Conservation (phyloP, 169 alveolate genomes). For the Plasmodium inui region DNA sequence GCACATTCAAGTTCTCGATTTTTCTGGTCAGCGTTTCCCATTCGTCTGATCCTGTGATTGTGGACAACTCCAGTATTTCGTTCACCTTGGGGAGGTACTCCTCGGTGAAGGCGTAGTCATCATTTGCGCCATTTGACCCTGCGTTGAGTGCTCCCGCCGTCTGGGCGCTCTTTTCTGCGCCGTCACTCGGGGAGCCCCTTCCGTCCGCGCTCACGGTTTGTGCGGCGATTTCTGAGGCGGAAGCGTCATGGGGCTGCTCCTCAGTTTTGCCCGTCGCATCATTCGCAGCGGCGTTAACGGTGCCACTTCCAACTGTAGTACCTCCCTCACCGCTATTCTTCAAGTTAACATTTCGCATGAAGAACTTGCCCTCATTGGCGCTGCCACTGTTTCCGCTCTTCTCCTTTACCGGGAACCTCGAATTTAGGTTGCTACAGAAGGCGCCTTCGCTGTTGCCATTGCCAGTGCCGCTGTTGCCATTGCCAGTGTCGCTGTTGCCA, state of each 20-base stretch:
- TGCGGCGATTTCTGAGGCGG: neutral
- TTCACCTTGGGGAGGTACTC: conserved; percentile 65
- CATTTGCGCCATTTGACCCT: neutral
- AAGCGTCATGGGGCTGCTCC: neutral
- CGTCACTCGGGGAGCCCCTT: neutral
- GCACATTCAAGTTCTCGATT: conserved; percentile 52
- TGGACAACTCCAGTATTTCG: conserved; percentile 52
- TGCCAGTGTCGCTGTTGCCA: too few species aligned
- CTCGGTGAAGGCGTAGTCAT: conserved; percentile 33
- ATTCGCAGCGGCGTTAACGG: neutral
- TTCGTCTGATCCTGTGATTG: conserved; percentile 6
- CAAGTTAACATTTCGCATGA: conserved; percentile 7
- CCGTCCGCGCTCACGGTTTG: neutral
- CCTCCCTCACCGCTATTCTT: conserved; percentile 3
- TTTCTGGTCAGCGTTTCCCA: conserved; percentile 58
- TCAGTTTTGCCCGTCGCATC: neutral
- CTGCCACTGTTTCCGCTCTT: neutral
- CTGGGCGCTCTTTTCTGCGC: neutral
- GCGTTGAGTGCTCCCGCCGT: neutral
- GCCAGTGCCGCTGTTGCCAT: neutral
- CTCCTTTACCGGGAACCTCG: conserved; percentile 15
- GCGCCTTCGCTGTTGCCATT: neutral
- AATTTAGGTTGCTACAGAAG: conserved; percentile 17
- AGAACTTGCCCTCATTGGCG: conserved; percentile 16
- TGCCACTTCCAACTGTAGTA: neutral